These are phyloP conservation scores for Voacanga thouarsii DNA, from an alignment of 257 asterid genomes.

Conservation along the genomic window DNA sequence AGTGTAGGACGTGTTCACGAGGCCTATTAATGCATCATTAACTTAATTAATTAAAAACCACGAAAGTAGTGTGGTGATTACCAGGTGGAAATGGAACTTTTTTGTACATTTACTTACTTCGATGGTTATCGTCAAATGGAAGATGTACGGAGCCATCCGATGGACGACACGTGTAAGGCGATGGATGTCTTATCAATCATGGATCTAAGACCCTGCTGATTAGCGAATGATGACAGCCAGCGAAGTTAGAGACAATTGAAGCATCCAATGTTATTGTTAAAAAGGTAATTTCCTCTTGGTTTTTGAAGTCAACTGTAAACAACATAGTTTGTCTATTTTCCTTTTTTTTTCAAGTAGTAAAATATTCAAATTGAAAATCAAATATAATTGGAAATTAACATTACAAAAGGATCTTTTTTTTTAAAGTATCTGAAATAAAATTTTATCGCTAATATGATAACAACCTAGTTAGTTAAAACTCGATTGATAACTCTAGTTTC, in stretches of 20 bases:
- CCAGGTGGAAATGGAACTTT: not conserved
- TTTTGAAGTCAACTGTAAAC: too few relatives aligned
- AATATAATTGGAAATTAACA: too few relatives aligned
- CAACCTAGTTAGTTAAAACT: too few relatives aligned
- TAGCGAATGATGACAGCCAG: conserved; percentile 6
- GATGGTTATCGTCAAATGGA: not conserved
- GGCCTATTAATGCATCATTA: not conserved
- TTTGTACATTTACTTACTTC: not conserved
- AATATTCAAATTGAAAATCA: too few relatives aligned
- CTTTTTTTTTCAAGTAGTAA: too few relatives aligned
- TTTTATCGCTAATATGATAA: too few relatives aligned
- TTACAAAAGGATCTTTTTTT: too few relatives aligned
- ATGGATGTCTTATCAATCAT: not conserved
- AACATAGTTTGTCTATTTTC: too few relatives aligned
- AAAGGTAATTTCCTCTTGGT: too few relatives aligned
- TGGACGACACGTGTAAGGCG: conserved; percentile 18
- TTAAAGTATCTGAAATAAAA: too few relatives aligned
- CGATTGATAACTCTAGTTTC: too few relatives aligned
- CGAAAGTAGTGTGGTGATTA: not conserved
- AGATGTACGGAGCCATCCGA: not conserved
- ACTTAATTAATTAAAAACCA: not conserved
- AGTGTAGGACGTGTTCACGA: not conserved
- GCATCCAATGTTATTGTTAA: conserved; percentile 14
- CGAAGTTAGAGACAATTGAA: conserved; percentile 9
- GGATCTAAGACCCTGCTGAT: conserved; percentile 3